phyloP scores from a whole-genome alignment of 768 basidiomycete genomes.

The Pulveroboletus sp. region DNA sequence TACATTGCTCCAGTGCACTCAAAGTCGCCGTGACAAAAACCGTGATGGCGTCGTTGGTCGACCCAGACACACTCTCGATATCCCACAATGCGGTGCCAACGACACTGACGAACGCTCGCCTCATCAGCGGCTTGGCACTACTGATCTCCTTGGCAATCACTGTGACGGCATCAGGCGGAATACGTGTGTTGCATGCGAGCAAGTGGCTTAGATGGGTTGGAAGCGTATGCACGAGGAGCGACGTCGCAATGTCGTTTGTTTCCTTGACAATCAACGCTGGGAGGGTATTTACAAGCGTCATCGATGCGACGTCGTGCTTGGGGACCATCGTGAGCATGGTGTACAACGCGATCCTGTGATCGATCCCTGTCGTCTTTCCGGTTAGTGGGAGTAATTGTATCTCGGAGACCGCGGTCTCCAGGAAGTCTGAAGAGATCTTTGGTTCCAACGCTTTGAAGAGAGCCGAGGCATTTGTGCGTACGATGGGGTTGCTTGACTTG shows the following conservation, averaged over 20 bases:
- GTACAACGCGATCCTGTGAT: slow-evolving; percentile 80
- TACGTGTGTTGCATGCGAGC: slow-evolving; percentile 37
- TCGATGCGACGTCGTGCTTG: slow-evolving; percentile 46
- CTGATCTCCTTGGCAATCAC: slow-evolving; percentile 70
- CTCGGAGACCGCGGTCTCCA: slow-evolving; percentile 52
- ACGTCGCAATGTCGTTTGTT: slow-evolving; percentile 61
- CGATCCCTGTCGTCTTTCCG: slow-evolving; percentile 83
- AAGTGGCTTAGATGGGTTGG: slow-evolving; percentile 54
- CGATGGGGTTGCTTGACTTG: slow-evolving; percentile 66
- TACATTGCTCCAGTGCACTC: slow-evolving; percentile 60
- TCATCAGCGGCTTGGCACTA: slow-evolving; percentile 53
- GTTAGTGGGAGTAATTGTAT: slow-evolving; percentile 69
- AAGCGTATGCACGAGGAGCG: slow-evolving; percentile 51
- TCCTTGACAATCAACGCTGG: slow-evolving; percentile 63
- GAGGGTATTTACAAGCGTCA: slow-evolving; percentile 37
- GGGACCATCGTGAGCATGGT: slow-evolving; percentile 61
- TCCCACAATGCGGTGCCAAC: slow-evolving; percentile 59
- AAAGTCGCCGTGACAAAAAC: slow-evolving; percentile 52
- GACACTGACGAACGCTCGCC: slow-evolving; percentile 59
- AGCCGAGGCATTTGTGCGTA: slow-evolving; percentile 50
- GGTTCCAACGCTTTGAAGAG: slow-evolving; percentile 51
- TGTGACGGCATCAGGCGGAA: slow-evolving; percentile 42
- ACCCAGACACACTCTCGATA: slow-evolving; percentile 29
- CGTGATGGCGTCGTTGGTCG: slow-evolving; percentile 36
- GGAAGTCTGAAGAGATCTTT: slow-evolving; percentile 34